Evolutionary conservation across 129 eudicot species (phyloP), one percentile per base, ranked within the genome.

Genomic region (Flaveria robusta): DNA sequence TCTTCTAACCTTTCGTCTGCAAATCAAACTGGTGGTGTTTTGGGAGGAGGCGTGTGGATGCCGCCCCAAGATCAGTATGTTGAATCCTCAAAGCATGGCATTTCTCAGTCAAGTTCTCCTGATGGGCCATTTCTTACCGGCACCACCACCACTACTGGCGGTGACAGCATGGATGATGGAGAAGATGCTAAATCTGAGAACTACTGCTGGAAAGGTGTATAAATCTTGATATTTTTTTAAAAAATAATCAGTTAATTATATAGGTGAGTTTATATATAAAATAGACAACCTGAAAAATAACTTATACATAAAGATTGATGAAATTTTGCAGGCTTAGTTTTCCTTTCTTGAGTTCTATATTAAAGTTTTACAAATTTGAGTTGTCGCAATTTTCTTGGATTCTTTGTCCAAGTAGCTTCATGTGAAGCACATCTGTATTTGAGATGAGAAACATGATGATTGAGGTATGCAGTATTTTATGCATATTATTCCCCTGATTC

Each of bases 141-240:
- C 47, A 71, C 81, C 66, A 70, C 86, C 52, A 82, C 88, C 5
- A 85, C 83, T 10, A 82, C 91, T 13, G 79, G 88, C 12, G 89
- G 74, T 13, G 85, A 87, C 73, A 83, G 92, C 81, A 74, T 82
- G 91, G 98, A 86, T 4, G 98, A 93, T 41, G 95, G 91, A 31
- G 92, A 85, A 34, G 97, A 91, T 74, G 89, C 84, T 55, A 90
- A 87, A 84, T 87, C 92, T 13, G 95, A 88, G 74, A 90, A 80
- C 84, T 79, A 84, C 68, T 78, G 92, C 86, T 87, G 89, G 91
- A 87, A 83, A 78, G 81, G 83, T 60, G 91, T 83, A 85, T 86
- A 87, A 75, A 67, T 47, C 62, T 47, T 72, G 78, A 27, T 26
- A 12, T 34, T 7, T 86, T 89, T 89, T 87, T 88, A 77, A 71